A percentile compares a stretch with the other conserved stretches of the same genome.
Conservation (phyloP, 148 eudicot genomes). For the Chenopodium suecicum region DNA sequence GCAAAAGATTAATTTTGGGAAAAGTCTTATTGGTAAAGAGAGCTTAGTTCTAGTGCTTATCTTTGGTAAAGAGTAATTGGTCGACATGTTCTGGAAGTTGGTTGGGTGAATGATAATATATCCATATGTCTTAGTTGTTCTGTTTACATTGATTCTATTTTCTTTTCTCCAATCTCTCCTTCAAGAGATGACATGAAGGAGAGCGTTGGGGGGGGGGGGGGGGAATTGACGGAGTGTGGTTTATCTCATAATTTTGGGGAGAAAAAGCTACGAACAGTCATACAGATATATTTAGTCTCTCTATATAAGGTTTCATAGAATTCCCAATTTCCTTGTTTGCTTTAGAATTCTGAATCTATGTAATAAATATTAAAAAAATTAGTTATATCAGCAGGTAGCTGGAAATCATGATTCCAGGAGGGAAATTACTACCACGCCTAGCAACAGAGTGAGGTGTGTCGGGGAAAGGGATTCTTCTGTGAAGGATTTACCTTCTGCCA, state of each 20-base stretch:
- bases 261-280: neutral
- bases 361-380: neutral
- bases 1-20: neutral
- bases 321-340: neutral
- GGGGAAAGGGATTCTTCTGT: slow-evolving; percentile 37
- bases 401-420: slow-evolving; percentile 20
- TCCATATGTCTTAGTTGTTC: neutral
- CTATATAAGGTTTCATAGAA: neutral
- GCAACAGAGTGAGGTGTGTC: slow-evolving; percentile 28
- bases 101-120: neutral
- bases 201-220: too few species aligned
- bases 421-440: slow-evolving; percentile 27
- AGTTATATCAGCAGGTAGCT: slow-evolving; percentile 26
- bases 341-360: neutral
- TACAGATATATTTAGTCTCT: neutral
- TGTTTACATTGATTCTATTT: neutral
- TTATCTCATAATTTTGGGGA: too few species aligned
- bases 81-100: neutral
- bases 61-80: neutral
- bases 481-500: slow-evolving; percentile 23
- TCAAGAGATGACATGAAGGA: too few species aligned
- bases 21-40: neutral
- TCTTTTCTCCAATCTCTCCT: neutral
- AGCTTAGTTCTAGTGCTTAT: neutral
- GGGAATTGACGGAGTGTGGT: too few species aligned